Base-by-base conservation (phyloP, 2,329 filamentous ascomycete species). In the Aspergillus pseudoviridinutans region DNA sequence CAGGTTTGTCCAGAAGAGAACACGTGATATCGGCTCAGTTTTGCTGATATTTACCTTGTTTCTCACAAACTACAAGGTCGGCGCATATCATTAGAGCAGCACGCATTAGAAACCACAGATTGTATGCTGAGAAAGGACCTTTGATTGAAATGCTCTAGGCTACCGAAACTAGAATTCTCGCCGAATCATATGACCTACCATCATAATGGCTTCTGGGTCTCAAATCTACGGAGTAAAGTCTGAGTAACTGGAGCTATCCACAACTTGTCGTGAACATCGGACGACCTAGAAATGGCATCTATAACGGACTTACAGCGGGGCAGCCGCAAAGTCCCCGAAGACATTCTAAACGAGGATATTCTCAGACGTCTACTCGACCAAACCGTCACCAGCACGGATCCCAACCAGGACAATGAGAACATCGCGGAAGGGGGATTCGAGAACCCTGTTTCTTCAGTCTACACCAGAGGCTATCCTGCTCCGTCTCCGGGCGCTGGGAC, bases 401-500 rank as follows among this genome's bases (percentile, higher is more conserved):
- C 24, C 44, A 24, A 47, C 20, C 20, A 47, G 44, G 22, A 47
- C 44, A 24, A 47, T 24, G 44, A 47, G 44, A 20, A 47, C 44
- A 25, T 47, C 12, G 27, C 44, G 3, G 3, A 25, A 8, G 44
- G 12, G 3, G 22, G 12, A 17, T 47, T 47, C 44, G 7, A 49
- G 50, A 41, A 25, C n/a, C 38, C 56, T 32, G 44, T 65, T 2
- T 61, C 66, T 8, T 61, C 57, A 10, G 58, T 69, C 10, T 54
- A 58, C 6, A 66, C 66, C 12, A 72, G 63, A 54, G 65, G 71
- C 2, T 61, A 56, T 3, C 61, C 67, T 3, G 61, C 63, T 4
- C 56, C 64, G 53, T 64, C 66, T 9, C 62, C 66, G 3, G 60
- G 62, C 46, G 65, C 71, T 61, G 84, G 84, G 12, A 79, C 77